Evolutionary conservation across 1,139 yeast genomes (phyloP).

Genomic region (Dujonia santamariae): DNA sequence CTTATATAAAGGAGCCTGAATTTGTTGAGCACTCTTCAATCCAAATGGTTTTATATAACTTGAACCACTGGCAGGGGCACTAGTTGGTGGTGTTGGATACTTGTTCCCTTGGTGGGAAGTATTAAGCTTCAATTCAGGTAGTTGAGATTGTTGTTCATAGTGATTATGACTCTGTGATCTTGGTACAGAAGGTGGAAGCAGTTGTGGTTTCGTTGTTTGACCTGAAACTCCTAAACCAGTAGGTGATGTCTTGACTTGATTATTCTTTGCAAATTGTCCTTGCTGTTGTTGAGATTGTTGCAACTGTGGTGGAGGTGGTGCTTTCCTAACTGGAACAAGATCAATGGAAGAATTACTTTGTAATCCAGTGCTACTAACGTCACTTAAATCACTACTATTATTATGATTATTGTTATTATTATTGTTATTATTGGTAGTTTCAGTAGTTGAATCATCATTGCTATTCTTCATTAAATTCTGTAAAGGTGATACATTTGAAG

Average conservation of each 20-base stretch:
- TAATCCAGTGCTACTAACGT: background rate
- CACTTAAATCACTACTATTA: background rate
- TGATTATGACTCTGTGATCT: too few species aligned
- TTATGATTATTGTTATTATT: background rate
- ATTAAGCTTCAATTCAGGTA: constrained; percentile 32
- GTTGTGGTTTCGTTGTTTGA: constrained; percentile 26
- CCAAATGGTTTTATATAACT: constrained; percentile 22
- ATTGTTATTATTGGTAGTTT: background rate
- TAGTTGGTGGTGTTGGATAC: constrained; percentile 16
- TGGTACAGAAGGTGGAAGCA: constrained; percentile 32
- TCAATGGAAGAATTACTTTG: constrained; percentile 12
- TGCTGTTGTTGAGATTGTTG: constrained; percentile 9
- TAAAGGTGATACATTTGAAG: constrained; percentile 31
- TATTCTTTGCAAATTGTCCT: constrained; percentile 9
- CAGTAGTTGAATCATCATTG: constrained; percentile 6
- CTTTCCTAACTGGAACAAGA: constrained; percentile 49
- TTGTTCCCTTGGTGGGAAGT: constrained; percentile 12
- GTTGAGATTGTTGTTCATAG: constrained; percentile 21
- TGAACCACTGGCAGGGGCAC: constrained; percentile 19
- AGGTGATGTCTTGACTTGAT: constrained; percentile 14
- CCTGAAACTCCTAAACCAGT: constrained; percentile 22
- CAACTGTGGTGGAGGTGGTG: constrained; percentile 51
- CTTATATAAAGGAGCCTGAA: constrained; percentile 8
- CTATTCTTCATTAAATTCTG: constrained; percentile 24
- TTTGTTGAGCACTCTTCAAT: constrained; percentile 11